These are phyloP conservation scores for Cercospora berteroae DNA, from an alignment of 2,329 filamentous ascomycete species.

Conservation along the genomic window DNA sequence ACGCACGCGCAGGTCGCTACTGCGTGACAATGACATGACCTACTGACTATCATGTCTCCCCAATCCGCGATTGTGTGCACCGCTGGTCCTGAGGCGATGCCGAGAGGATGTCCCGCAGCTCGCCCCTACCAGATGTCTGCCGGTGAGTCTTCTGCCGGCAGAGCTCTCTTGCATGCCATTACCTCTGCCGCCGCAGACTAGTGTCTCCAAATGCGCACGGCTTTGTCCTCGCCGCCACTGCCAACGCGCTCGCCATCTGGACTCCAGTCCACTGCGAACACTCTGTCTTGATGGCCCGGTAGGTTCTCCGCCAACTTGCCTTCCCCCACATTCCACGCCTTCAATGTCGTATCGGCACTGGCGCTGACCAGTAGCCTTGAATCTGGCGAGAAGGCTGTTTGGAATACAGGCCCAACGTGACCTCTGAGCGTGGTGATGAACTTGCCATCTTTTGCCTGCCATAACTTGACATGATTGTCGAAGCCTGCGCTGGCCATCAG, in stretches of 20 bases:
- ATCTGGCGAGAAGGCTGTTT: conserved; percentile 88
- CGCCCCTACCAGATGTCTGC: too few relatives aligned
- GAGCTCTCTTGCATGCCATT: neutral
- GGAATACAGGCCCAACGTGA: conserved; percentile 88
- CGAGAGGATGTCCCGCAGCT: neutral
- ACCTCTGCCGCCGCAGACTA: too few relatives aligned
- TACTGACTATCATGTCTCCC: neutral
- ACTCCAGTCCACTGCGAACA: conserved; percentile 93
- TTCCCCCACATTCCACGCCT: conserved; percentile 88
- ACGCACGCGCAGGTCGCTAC: neutral
- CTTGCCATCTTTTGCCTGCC: conserved; percentile 71
- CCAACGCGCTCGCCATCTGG: conserved; percentile 84
- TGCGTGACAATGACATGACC: neutral
- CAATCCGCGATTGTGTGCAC: neutral
- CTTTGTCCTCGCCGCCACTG: conserved; percentile 90
- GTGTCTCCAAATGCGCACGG: conserved; percentile 64
- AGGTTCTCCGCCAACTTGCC: conserved; percentile 80
- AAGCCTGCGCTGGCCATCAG: conserved; percentile 86
- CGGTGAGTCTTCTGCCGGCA: neutral
- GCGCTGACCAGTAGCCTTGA: conserved; percentile 83
- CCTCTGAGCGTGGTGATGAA: conserved; percentile 87
- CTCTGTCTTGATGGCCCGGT: conserved; percentile 87
- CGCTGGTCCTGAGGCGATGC: neutral
- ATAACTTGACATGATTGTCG: conserved; percentile 93
- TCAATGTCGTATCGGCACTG: conserved; percentile 89